A percentile compares a stretch with the other conserved stretches of the same genome.
These are phyloP conservation scores for Alternaria novae-zelandiae DNA, from an alignment of 2,329 filamentous ascomycete species.

Conservation along the genomic window DNA sequence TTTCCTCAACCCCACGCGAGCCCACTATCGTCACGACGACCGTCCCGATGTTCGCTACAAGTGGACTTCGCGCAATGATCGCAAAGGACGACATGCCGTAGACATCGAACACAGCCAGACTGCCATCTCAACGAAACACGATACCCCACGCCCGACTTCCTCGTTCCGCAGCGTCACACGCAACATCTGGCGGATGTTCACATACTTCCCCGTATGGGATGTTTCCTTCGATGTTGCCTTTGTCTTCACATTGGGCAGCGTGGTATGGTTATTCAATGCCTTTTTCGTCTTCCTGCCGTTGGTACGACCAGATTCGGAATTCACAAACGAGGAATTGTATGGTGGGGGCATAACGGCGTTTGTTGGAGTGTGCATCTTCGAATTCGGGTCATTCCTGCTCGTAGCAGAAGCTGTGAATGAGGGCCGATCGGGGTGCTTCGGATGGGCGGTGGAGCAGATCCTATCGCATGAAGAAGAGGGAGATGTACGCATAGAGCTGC, in stretches of 20 bases:
- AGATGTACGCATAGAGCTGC: slow-evolving; percentile 7
- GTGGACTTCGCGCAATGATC: slow-evolving; percentile 54
- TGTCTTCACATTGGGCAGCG: slow-evolving; percentile 60
- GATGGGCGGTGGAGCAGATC: slow-evolving; percentile 68
- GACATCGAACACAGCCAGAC: slow-evolving; percentile 30
- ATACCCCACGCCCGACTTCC: slow-evolving; percentile 44
- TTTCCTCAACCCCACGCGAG: slow-evolving; percentile 59
- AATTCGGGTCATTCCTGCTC: slow-evolving; percentile 67
- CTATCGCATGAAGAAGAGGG: slow-evolving; percentile 41
- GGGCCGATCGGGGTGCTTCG: slow-evolving; percentile 69
- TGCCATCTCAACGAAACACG: slow-evolving; percentile 23
- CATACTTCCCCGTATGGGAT: slow-evolving; percentile 62
- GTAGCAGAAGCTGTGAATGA: slow-evolving; percentile 74
- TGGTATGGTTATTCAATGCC: slow-evolving; percentile 59
- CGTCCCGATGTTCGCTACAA: slow-evolving; percentile 46
- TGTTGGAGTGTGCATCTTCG: slow-evolving; percentile 72
- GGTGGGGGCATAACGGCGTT: slow-evolving; percentile 69
- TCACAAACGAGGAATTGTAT: slow-evolving; percentile 59
- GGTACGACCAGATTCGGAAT: slow-evolving; percentile 59
- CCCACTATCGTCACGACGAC: slow-evolving; percentile 15
- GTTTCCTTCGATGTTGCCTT: slow-evolving; percentile 62
- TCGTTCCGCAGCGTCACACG: slow-evolving; percentile 37
- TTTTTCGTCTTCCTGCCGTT: slow-evolving; percentile 71
- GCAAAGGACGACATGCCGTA: slow-evolving; percentile 52
- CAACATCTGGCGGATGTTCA: slow-evolving; percentile 58